A percentile compares a stretch with the other conserved stretches of the same genome.
These are phyloP conservation scores for Fomitopsis pinicola DNA, from an alignment of 1,284 basidiomycete species.

Conservation along the genomic window DNA sequence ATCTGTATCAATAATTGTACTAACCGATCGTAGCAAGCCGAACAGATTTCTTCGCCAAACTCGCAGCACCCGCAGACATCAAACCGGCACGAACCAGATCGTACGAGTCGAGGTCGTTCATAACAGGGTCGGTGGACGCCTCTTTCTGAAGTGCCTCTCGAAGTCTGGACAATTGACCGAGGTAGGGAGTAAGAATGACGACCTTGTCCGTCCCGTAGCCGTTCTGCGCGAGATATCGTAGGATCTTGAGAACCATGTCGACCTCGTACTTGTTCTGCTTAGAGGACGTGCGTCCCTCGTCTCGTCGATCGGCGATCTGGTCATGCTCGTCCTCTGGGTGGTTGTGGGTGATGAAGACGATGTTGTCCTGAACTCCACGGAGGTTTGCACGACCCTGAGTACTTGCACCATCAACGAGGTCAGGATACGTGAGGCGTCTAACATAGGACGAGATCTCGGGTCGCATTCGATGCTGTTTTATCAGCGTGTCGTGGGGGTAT, in stretches of 20 bases:
- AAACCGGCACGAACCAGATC: conserved; percentile 56
- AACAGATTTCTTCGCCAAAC: conserved; percentile 37
- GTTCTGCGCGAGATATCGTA: conserved; percentile 61
- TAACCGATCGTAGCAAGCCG: conserved; percentile 60
- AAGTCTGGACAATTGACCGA: conserved; percentile 58
- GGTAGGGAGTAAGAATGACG: conserved; percentile 62
- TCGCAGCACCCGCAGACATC: conserved; percentile 32
- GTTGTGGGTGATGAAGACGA: conserved; percentile 58
- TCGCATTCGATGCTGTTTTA: conserved; percentile 62
- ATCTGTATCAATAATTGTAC: conserved; percentile 1
- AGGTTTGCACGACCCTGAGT: conserved; percentile 47
- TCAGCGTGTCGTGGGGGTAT: conserved; percentile 56
- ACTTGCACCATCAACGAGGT: conserved; percentile 47
- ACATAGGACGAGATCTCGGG: conserved; percentile 62
- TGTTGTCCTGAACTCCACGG: conserved; percentile 48
- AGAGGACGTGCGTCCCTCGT: conserved; percentile 40
- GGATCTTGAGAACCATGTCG: conserved; percentile 58
- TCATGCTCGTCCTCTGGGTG: conserved; percentile 47
- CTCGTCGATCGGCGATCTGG: conserved; percentile 38
- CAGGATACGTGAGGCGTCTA: conserved; percentile 57
- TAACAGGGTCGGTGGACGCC: conserved; percentile 49
- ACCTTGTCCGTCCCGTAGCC: conserved; percentile 57
- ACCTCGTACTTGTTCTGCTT: conserved; percentile 57
- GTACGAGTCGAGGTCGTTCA: conserved; percentile 57
- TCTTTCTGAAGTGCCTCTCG: conserved; percentile 32